These are phyloP conservation scores for Penicillium paradoxum DNA, from an alignment of 495 filamentous ascomycete species.

Conservation along the genomic window DNA sequence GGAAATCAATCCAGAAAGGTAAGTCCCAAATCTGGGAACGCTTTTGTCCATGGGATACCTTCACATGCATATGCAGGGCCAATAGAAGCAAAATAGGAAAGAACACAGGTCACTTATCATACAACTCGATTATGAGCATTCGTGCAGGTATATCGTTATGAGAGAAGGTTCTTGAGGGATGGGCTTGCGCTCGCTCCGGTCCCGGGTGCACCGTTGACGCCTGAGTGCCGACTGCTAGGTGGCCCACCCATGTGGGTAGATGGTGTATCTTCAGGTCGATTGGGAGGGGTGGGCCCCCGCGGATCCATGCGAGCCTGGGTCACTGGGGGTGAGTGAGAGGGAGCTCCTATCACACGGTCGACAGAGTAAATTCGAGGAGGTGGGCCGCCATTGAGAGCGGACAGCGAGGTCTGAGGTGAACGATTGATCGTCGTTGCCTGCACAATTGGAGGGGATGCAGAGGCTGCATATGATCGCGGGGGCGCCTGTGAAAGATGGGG, in stretches of 20 bases:
- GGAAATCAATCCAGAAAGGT: constrained; percentile 5
- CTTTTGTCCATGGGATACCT: constrained; percentile 19
- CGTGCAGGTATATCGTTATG: constrained; percentile 32
- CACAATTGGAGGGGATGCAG: constrained; percentile 43
- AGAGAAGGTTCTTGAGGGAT: constrained; percentile 69
- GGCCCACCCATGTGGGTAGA: constrained; percentile 20
- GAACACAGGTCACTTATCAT: constrained; percentile 23
- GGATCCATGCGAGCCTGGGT: constrained; percentile 32
- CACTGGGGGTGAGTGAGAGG: constrained; percentile 37
- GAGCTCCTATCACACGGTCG: constrained; percentile 32
- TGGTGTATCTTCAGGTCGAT: constrained; percentile 31
- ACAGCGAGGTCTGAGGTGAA: constrained; percentile 39
- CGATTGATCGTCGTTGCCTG: constrained; percentile 39
- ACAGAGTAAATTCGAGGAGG: constrained; percentile 33
- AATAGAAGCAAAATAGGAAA: constrained; percentile 17
- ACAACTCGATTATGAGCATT: constrained; percentile 14
- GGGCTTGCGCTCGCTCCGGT: constrained; percentile 66
- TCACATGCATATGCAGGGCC: constrained; percentile 21
- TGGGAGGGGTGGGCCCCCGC: constrained; percentile 32
- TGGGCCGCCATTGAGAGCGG: constrained; percentile 35
- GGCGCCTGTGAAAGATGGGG: constrained; percentile 36
- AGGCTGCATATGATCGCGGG: constrained; percentile 41
- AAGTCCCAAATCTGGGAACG: constrained; percentile 2
- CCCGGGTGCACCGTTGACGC: constrained; percentile 33
- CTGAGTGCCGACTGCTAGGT: constrained; percentile 27